These are phyloP conservation scores for Crataegus laevigata DNA, from an alignment of 306 rosid genomes.

Conservation along the genomic window DNA sequence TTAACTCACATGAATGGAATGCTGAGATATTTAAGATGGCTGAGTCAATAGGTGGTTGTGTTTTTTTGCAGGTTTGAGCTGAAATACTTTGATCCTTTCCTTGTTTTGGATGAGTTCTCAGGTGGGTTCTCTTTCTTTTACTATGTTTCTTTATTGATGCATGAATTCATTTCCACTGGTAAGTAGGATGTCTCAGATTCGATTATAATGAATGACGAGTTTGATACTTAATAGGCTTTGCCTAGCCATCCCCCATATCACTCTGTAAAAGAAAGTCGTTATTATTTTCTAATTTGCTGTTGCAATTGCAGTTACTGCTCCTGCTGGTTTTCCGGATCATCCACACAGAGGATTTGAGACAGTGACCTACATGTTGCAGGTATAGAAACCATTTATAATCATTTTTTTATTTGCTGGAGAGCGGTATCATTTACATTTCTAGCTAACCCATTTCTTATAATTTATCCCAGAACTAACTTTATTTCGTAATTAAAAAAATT, in stretches of 20 bases:
- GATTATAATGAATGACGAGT: too few species aligned
- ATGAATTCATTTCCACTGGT: too few species aligned
- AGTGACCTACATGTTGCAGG: constrained; percentile 98
- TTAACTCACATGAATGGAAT: neutral
- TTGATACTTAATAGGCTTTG: too few species aligned
- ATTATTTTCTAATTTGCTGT: neutral
- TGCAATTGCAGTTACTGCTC: constrained; percentile 65
- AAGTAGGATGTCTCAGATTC: neutral
- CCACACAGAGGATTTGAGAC: constrained; percentile 99
- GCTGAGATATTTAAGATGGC: constrained; percentile 6
- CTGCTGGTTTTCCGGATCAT: constrained; percentile 98
- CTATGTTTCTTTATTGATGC: constrained; percentile 7
- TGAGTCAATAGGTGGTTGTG: constrained; percentile 15
- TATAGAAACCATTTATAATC: constrained; percentile 5
- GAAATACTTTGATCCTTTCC: constrained; percentile 89
- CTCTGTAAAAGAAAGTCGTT: neutral
- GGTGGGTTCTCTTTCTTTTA: constrained; percentile 39
- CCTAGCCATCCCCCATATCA: neutral
- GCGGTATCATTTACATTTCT: neutral
- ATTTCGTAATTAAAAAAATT: neutral
- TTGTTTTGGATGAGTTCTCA: constrained; percentile 89
- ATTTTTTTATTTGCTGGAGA: neutral
- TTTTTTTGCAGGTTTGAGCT: constrained; percentile 71
- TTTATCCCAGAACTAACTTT: neutral
- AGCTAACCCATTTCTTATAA: neutral